Base-by-base conservation (phyloP, 2,329 filamentous ascomycete genomes). In the Beauveria caledonica region DNA sequence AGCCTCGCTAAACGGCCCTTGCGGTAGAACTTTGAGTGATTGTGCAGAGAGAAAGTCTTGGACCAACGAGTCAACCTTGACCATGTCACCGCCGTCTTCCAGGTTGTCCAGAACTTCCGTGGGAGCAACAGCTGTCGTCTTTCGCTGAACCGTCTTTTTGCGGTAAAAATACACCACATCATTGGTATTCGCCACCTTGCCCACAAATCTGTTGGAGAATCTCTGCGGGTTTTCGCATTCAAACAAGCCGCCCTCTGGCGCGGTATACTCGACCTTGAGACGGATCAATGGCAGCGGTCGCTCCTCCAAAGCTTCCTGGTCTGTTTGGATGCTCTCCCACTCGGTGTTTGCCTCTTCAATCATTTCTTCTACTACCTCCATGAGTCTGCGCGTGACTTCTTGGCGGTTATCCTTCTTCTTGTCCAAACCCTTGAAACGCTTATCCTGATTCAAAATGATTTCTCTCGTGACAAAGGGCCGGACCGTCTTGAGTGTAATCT, bases 151-250 rank as follows among this genome's bases (percentile, higher is more conserved):
- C n/a, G 83, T 83, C 74, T 96, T 97, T 75, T 93, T 96, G 60
- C 90, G 85, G 72, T 97, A 87, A 71, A 96, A 97, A 68, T 93
- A 89, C 0, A 99, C 86, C 0, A 99, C 91, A 67, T 99, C 94
- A 66, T 92, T 95, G 10, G 87, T 86, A 69, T 99, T 99, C 62
- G 94, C 94, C 1, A 99, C 93, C 68, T 86, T 89, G n/a, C 86
- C 88, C 1, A 88, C 82, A 66, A 97, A 99, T 3, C 92, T 84
- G 70, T 96, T 96, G 0, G 93, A 97, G 69, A 97, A 97, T 9
- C 94, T 86, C 71, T 97, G 94, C 0, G 94, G 92, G 63, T 99
- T 99, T 71, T 97, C 94, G 64, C 89, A 87, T 66, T 97, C 90
- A 68, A 91, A 99, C 40, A 86, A 84, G 15, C 91, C 89, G 4